phyloP scores from a whole-genome alignment of 768 basidiomycete species.

The Pleurotus tuoliensis region DNA sequence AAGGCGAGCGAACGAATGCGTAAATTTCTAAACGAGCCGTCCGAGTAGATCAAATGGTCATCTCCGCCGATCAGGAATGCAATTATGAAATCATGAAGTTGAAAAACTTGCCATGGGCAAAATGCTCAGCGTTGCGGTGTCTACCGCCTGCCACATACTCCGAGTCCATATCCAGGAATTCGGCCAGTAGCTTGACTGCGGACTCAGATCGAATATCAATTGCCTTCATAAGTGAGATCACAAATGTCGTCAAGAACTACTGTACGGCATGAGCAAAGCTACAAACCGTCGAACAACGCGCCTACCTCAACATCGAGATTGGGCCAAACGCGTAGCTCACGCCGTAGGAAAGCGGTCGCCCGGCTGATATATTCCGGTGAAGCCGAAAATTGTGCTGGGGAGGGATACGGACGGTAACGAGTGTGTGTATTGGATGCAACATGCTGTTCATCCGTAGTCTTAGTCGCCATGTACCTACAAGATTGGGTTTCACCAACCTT shows the following conservation, averaged over 20 bases:
- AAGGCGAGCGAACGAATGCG: conserved; percentile 84
- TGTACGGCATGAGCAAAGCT: conserved; percentile 6
- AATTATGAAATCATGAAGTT: background rate
- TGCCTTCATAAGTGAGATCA: conserved; percentile 85
- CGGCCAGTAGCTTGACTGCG: conserved; percentile 78
- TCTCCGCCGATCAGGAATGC: background rate
- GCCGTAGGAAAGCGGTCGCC: conserved; percentile 75
- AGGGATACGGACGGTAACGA: conserved; percentile 87
- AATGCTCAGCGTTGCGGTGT: conserved; percentile 81
- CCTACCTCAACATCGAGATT: conserved; percentile 84
- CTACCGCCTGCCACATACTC: conserved; percentile 54
- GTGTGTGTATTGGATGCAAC: conserved; percentile 86
- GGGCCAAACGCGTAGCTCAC: conserved; percentile 82
- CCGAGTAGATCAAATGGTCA: background rate
- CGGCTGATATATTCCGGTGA: conserved; percentile 72
- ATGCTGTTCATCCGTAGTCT: conserved; percentile 48
- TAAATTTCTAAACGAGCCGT: conserved; percentile 64
- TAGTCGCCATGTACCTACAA: conserved; percentile 10
- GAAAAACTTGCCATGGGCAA: conserved; percentile 75
- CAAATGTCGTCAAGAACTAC: conserved; percentile 87
- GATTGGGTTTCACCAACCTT: conserved; percentile 52
- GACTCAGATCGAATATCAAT: conserved; percentile 90
- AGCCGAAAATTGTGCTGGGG: conserved; percentile 75
- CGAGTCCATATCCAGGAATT: conserved; percentile 81
- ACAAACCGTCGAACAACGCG: conserved; percentile 11